Conservation (phyloP, 2,329 filamentous ascomycete species). For the Calonectria pseudoreteaudii region DNA sequence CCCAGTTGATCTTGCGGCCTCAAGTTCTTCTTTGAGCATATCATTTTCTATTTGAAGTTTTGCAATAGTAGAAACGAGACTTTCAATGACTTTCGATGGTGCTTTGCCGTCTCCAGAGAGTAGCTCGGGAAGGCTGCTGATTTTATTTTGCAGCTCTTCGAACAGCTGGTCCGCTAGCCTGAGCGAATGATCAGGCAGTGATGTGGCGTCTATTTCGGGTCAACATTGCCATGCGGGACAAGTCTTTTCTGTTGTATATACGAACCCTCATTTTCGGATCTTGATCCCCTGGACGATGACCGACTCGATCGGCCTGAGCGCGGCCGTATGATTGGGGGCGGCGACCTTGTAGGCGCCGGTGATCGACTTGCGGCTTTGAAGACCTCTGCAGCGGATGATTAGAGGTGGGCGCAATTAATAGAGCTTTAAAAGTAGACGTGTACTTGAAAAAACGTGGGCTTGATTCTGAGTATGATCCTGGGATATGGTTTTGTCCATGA, state of each 20-base stretch:
- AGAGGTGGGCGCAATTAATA: neutral
- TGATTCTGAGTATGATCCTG: conserved; percentile 5
- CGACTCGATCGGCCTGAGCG: neutral
- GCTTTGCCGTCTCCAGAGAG: neutral
- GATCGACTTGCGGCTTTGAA: neutral
- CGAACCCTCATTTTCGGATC: neutral
- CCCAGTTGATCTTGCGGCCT: neutral
- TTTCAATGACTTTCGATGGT: neutral
- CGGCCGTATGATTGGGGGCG: neutral
- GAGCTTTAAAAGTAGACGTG: too few relatives aligned
- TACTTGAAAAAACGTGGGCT: conserved; percentile 11
- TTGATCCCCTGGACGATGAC: neutral
- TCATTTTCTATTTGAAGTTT: conserved; percentile 19
- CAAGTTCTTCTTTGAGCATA: conserved; percentile 14
- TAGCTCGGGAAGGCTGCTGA: neutral
- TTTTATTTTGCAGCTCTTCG: neutral
- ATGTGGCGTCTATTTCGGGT: neutral
- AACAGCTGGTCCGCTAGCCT: neutral
- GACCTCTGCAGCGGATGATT: neutral
- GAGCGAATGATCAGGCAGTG: neutral
- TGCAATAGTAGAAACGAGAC: conserved; percentile 10
- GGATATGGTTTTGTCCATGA: conserved; percentile 24
- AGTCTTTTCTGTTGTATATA: neutral
- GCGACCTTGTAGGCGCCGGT: neutral
- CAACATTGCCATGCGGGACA: neutral